Percentiles rank a stretch among this genome's conserved stretches.
Conservation (phyloP, 768 basidiomycete species). For the Boletus speciosus region DNA sequence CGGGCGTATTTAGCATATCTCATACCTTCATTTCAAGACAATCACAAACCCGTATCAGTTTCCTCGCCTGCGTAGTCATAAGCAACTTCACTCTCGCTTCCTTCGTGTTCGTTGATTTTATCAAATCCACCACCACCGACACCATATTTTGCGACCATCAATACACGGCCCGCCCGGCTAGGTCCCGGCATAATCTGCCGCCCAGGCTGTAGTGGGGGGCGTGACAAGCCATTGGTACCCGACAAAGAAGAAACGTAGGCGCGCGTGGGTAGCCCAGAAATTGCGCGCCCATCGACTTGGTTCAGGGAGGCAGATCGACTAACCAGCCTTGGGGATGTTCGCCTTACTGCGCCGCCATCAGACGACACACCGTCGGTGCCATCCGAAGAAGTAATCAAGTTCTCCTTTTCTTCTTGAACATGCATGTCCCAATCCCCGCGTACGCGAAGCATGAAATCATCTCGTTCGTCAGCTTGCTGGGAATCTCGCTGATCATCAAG, state of each 20-base stretch:
- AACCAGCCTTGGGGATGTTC: slow-evolving; percentile 27
- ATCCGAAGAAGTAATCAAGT: slow-evolving; percentile 28
- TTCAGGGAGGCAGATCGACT: slow-evolving; percentile 32
- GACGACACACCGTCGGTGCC: slow-evolving; percentile 23
- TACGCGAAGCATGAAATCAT: slow-evolving; percentile 29
- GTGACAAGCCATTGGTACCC: slow-evolving; percentile 34
- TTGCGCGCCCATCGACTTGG: slow-evolving; percentile 35
- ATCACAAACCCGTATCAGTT: slow-evolving; percentile 37
- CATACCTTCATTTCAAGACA: slow-evolving; percentile 6
- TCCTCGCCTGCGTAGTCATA: slow-evolving; percentile 34
- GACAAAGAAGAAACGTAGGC: slow-evolving; percentile 29
- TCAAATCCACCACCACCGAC: slow-evolving; percentile 37
- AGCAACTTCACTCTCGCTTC: slow-evolving; percentile 38
- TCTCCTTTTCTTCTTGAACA: slow-evolving; percentile 42
- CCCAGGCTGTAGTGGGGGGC: slow-evolving; percentile 38
- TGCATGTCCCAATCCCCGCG: slow-evolving; percentile 30
- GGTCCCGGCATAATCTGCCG: slow-evolving; percentile 44
- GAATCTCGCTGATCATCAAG: slow-evolving; percentile 35
- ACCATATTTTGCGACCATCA: slow-evolving; percentile 40
- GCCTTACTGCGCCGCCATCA: slow-evolving; percentile 20
- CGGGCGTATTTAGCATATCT: slow-evolving; percentile 20
- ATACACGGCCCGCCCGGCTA: slow-evolving; percentile 47
- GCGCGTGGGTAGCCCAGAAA: slow-evolving; percentile 32
- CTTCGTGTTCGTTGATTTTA: slow-evolving; percentile 46
- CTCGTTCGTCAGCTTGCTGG: slow-evolving; percentile 31